phyloP scores from a whole-genome alignment of 768 basidiomycete species.

The Asterophora lycoperdoides region DNA sequence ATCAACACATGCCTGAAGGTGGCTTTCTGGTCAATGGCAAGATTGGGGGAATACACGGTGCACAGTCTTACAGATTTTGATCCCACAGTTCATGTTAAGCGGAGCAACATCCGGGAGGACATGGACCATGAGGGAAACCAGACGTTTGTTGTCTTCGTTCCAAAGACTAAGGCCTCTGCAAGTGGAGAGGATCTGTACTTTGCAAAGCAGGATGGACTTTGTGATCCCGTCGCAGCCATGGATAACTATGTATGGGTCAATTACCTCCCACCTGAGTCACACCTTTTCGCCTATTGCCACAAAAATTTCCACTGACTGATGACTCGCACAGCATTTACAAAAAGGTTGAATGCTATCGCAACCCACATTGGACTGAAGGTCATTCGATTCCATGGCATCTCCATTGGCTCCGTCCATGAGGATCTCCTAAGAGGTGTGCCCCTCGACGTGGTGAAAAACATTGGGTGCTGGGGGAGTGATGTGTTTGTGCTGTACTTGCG shows the following conservation, averaged over 20 bases:
- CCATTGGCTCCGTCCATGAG: too few relatives aligned
- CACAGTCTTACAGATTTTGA: slow-evolving; percentile 12
- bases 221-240: slow-evolving; percentile 9
- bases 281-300: slow-evolving; percentile 9
- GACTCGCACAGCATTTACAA: slow-evolving; percentile 19
- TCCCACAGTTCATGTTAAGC: slow-evolving; percentile 14
- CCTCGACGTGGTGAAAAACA: slow-evolving; percentile 9
- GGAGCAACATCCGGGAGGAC: background rate
- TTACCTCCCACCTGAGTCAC: background rate
- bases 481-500: background rate
- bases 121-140: slow-evolving; percentile 8
- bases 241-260: slow-evolving; percentile 16
- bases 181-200: slow-evolving; percentile 17
- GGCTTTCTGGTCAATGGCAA: slow-evolving; percentile 15
- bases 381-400: too few relatives aligned
- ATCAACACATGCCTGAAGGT: slow-evolving; percentile 15
- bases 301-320: slow-evolving; percentile 8
- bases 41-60: slow-evolving; percentile 6
- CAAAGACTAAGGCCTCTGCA: slow-evolving; percentile 11
- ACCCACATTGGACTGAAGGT: too few relatives aligned
- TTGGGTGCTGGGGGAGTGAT: slow-evolving; percentile 8
- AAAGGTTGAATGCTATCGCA: background rate
- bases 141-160: slow-evolving; percentile 10
- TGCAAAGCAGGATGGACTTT: slow-evolving; percentile 6
- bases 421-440: background rate